These are phyloP conservation scores for Solanum lignicaule DNA, from an alignment of 257 asterid genomes.

Conservation along the genomic window DNA sequence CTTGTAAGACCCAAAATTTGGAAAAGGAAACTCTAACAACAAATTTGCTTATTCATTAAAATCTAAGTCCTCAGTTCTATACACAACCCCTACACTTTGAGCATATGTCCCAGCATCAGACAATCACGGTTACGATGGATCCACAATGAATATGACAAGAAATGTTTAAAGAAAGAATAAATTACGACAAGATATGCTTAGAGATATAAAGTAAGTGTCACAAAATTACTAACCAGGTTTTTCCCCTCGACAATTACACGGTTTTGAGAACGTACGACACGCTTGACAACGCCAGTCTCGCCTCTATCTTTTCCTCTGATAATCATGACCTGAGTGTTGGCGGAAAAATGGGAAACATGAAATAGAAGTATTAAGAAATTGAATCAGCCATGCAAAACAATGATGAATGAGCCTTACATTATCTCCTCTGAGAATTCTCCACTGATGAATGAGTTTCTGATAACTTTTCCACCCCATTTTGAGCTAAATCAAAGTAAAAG, in stretches of 20 bases:
- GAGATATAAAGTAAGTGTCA: not conserved
- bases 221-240: conserved; percentile 53
- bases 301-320: conserved; percentile 95
- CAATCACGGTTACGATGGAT: not conserved
- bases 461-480: conserved; percentile 96
- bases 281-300: conserved; percentile 71
- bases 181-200: not conserved
- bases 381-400: not conserved
- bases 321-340: conserved; percentile 65
- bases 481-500: not conserved
- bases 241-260: conserved; percentile 94
- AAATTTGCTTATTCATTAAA: not conserved
- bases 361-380: not conserved
- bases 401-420: conserved; percentile 47
- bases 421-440: conserved; percentile 93
- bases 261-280: conserved; percentile 78
- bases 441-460: conserved; percentile 76
- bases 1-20: not conserved
- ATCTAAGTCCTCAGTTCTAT: not conserved
- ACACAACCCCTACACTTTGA: not conserved
- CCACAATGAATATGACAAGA: not conserved
- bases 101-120: not conserved
- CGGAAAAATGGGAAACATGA: not conserved
- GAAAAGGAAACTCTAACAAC: not conserved
- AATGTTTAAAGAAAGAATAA: not conserved